phyloP scores from a whole-genome alignment of 2,329 filamentous ascomycete genomes.

The Didymella pomorum region DNA sequence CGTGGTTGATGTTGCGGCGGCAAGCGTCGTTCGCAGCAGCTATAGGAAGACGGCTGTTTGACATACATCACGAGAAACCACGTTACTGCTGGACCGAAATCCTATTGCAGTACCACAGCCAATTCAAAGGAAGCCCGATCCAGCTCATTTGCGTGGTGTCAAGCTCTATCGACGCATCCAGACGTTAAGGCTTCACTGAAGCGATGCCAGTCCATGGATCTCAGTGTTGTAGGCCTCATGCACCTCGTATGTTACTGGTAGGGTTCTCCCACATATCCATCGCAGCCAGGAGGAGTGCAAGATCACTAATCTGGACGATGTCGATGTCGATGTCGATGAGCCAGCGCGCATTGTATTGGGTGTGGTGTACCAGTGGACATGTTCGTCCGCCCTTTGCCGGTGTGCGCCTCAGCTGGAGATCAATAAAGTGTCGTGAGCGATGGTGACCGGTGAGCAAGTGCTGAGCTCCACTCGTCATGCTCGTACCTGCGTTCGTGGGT shows the following conservation, averaged over 20 bases:
- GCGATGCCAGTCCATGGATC: not conserved
- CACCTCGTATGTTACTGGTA: not conserved
- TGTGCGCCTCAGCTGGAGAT: not conserved
- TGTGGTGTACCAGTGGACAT: no score
- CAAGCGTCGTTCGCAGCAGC: not conserved
- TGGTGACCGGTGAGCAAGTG: conserved; percentile 3
- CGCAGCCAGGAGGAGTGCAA: not conserved
- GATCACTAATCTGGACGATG: no score
- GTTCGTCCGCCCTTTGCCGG: not conserved
- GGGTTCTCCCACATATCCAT: not conserved
- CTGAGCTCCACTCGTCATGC: not conserved
- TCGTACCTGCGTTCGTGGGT: conserved; percentile 1
- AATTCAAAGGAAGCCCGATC: not conserved
- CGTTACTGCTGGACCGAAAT: not conserved
- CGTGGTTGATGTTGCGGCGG: not conserved
- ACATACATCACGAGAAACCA: not conserved
- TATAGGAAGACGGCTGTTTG: not conserved
- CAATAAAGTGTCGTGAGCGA: not conserved
- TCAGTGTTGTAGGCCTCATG: conserved; percentile 3
- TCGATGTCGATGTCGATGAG: no score
- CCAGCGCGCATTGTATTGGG: not conserved
- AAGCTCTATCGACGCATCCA: not conserved
- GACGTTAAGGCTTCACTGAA: not conserved
- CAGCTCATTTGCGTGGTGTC: not conserved
- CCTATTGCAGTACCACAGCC: not conserved